Evolutionary conservation across 768 basidiomycete species (phyloP), one percentile per base, ranked within the genome.

Genomic region (Suillus subalutaceus): DNA sequence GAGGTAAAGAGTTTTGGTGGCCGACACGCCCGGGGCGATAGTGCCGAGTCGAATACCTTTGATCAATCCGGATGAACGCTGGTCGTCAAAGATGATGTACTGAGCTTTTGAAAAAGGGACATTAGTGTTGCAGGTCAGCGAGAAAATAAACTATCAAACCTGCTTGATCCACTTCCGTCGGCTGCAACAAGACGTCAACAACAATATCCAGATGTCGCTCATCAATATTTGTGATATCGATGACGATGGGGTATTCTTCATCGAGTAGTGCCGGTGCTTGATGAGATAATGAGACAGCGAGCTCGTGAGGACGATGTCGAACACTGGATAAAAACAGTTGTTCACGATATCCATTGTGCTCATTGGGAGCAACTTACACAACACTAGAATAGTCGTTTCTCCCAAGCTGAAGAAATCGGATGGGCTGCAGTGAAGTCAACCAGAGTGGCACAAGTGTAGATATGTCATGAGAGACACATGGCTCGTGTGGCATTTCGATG

Each of bases 111-210:
- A 15, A 5, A 32, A 18, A 9, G 18, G 26, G 26, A 20, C 26
- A 43, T 60, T 2, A 60, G 41, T 18, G 30, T 13, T 20, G 59
- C 41, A 60, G 10, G 15, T 13, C 12, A 43, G 41, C 1, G 12
- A 60, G 13, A 60, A 4, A 73, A 7, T 7, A 6, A 20, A 30
- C 0, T 30, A 60, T 32, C 88, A 20, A 62, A 92, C 93, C 83
- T 26, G 90, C 85, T 66, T 87, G 85, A 68, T 93, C 93, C 60
- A 88, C 81, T 69, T 92, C 92, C 2, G 86, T 84, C 1, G 95
- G 95, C 63, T 94, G 93, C 41, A 98, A 77, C 65, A 97, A 80
- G 6, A 92, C 84, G 64, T 95, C 92, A 12, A 94, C 79, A 6
- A 83, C 78, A 15, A 93, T 78, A 18, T 92, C 87, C 13, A 98